Evolutionary conservation across 495 filamentous ascomycete genomes (phyloP), one percentile per base, ranked within the genome.

Genomic region (Hypoxylon cercidicola): DNA sequence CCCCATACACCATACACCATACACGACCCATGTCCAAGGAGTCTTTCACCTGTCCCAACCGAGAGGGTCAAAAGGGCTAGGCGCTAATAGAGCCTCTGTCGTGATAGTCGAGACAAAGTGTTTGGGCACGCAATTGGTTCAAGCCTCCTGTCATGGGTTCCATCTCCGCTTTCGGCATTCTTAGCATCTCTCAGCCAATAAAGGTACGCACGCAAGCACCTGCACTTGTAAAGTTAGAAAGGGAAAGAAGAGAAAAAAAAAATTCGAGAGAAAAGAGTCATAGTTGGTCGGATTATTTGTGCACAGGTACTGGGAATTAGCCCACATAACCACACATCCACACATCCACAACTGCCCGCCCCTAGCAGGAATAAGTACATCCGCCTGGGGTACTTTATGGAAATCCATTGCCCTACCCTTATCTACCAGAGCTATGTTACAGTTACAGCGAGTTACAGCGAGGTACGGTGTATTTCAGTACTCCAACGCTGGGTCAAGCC

Each of bases 101-200:
- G 65, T 68, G 60, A 68, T 63, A 63, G 59, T 55, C 44, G 49
- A 68, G 45, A 63, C 60, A 68, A 68, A 60, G 65, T 68, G 57
- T 59, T 45, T 55, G 55, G 50, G 51, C 59, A 68, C 65, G 53
- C 64, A 62, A 67, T 67, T 67, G 64, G 64, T 48, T 67, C 39
- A 49, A 49, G 34, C 41, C 53, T 58, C 63, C 19, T 5, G 64
- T 58, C 59, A 55, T 63, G 65, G 59, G 60, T 55, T 50, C 49
- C 49, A 68, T 62, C 65, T 62, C 65, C 65, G 65, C 65, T 68
- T 68, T 68, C 65, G 65, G 65, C 65, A 63, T 68, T 45, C 25
- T 63, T 46, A 20, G 43, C n/a, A 60, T 8, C 32, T 63, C 49
- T 50, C 54, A 60, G 35, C 65, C 60, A 68, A 63, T 63, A 41